Percentiles rank a stretch among this genome's conserved stretches.
Evolutionary conservation across 176 grass and related monocot genomes (phyloP).

Genomic region (Juncus inflexus): DNA sequence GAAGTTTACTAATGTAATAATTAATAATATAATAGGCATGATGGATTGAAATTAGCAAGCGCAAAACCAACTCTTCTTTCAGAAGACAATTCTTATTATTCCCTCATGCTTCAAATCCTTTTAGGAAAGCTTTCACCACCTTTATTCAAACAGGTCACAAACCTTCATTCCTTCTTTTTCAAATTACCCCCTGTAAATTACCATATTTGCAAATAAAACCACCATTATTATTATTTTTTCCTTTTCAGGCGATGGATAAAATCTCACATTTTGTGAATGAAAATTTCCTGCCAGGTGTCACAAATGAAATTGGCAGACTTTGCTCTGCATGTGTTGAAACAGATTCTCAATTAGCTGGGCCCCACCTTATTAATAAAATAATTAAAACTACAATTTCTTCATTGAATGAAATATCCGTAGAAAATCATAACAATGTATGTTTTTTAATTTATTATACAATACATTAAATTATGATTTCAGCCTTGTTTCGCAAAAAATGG

Average conservation of each 20-base stretch:
- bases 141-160: slow-evolving; percentile 71
- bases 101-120: slow-evolving; percentile 88
- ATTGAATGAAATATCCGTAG: slow-evolving; percentile 46
- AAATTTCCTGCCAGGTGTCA: slow-evolving; percentile 93
- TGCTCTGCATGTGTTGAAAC: slow-evolving; percentile 81
- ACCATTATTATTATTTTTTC: slow-evolving; percentile 21
- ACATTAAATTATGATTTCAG: too few species aligned
- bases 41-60: slow-evolving; percentile 58
- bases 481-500: too few species aligned
- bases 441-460: not conserved
- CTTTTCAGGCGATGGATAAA: slow-evolving; percentile 18
- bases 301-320: slow-evolving; percentile 82
- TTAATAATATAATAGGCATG: slow-evolving; percentile 50
- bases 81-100: slow-evolving; percentile 72
- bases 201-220: not conserved
- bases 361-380: slow-evolving; percentile 70
- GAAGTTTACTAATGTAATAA: not conserved
- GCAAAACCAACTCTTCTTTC: slow-evolving; percentile 76
- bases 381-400: slow-evolving; percentile 65
- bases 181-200: not conserved
- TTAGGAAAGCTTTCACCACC: slow-evolving; percentile 72
- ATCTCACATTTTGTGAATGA: slow-evolving; percentile 77
- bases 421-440: not conserved
- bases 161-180: not conserved
- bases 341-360: slow-evolving; percentile 60